Evolutionary conservation across 2,329 filamentous ascomycete genomes (phyloP), one percentile per base, ranked within the genome.

Genomic region (Verticillium isaacii): DNA sequence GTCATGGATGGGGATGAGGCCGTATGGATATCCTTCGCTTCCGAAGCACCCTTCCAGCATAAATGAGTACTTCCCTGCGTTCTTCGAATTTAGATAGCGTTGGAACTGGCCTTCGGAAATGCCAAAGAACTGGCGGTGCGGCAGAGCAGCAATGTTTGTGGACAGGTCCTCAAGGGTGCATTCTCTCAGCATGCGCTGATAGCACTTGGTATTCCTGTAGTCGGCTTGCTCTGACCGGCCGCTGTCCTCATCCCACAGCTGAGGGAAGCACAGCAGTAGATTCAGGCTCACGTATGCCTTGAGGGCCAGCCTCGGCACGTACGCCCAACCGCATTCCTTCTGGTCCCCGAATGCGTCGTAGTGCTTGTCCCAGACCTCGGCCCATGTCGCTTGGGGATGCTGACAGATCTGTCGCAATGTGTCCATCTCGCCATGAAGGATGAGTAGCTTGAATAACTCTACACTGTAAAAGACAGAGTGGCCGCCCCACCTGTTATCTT

Each of bases 371-470:
- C 55, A 57, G 14, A n/a, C 55, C 8, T 56, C 34, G 3, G 25
- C 5, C 19, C 67, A 60, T 19, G 56, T 45, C 2, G 58, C 57
- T 9, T 59, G 55, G 3, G 65, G 64, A n/a, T 63, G 59, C 9
- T 62, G 50, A 59, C 65, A 66, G 2, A 68, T 56, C 5, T 64
- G 62, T 5, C 70, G 57, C 9, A 71, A 45, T 1, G 62, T 36
- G 41, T 68, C 65, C 66, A 69, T 69, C 37, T 69, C 65, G 5
- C 69, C 69, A 32, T 66, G 56, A 1, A 71, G n/a, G 29, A 70
- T 57, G n/a, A 72, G 61, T 2, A 65, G 61, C 59, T 67, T 67
- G 55, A 70, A 59, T 11, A 71, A n/a, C 37, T 70, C 66, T 8
- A 67, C 39, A 37, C 66, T 68, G 60, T 63, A 62, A 36, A 68